Percentiles rank a stretch among this genome's conserved stretches.
Conservation (phyloP, 306 rosid species). For the Hippophae tibetana region DNA sequence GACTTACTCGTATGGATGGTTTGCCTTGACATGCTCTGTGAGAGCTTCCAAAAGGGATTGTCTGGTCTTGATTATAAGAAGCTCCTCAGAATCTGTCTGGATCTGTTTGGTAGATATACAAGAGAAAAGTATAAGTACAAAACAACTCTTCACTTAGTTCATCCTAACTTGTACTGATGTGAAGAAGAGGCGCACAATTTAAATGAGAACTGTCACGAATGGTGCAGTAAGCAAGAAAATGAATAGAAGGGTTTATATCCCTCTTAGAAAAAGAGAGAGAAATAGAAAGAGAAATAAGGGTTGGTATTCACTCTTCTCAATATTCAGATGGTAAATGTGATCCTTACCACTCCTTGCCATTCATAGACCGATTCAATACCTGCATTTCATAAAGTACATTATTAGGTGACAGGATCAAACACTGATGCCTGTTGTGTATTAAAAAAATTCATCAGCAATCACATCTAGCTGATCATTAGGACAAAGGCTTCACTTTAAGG, state of each 20-base stretch:
- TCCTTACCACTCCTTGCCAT: slow-evolving; percentile 90
- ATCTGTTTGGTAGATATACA: slow-evolving; percentile 36
- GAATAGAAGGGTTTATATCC: neutral
- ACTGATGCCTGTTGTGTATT: neutral
- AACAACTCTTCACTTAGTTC: neutral
- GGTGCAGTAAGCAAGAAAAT: neutral
- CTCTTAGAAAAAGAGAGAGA: too few species aligned
- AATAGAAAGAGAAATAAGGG: too few species aligned
- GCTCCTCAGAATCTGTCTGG: slow-evolving; percentile 78
- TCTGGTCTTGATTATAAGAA: slow-evolving; percentile 81
- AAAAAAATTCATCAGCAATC: neutral
- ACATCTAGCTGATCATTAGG: too few species aligned
- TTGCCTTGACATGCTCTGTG: slow-evolving; percentile 68
- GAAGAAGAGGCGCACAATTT: neutral
- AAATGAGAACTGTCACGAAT: slow-evolving; percentile 1
- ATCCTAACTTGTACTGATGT: slow-evolving; percentile 1
- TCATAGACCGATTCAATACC: slow-evolving; percentile 76
- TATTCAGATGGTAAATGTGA: slow-evolving; percentile 8
- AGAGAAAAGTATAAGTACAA: slow-evolving; percentile 11
- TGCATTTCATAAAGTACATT: slow-evolving; percentile 24
- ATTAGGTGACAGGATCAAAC: neutral
- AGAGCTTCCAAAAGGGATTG: slow-evolving; percentile 79
- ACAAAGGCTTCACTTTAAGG: too few species aligned
- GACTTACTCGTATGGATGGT: slow-evolving; percentile 82
- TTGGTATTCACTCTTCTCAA: neutral